Evolutionary conservation across 73 alveolate species (phyloP).

Genomic region (Tetrahymena elliotti): DNA sequence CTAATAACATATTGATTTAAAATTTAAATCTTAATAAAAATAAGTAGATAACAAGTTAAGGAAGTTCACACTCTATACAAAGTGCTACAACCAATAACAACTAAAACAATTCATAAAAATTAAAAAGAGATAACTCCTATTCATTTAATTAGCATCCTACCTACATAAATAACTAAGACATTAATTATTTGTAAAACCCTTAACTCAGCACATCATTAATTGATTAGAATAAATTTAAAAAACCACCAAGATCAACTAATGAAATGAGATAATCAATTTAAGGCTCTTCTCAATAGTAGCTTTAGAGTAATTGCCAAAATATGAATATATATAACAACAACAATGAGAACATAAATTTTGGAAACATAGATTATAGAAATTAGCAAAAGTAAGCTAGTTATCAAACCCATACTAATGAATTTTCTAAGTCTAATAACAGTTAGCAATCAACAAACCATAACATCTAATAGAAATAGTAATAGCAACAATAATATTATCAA

Average conservation of each 20-base stretch:
- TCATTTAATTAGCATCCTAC: not conserved
- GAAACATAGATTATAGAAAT: not conserved
- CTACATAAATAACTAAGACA: not conserved
- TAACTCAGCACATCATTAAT: not conserved
- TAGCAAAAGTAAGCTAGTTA: not conserved
- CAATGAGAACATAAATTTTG: not conserved
- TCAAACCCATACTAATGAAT: not conserved
- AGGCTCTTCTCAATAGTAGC: not conserved
- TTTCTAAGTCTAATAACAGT: not conserved
- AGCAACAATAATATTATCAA: not conserved
- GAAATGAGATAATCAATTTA: not conserved
- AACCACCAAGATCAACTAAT: not conserved
- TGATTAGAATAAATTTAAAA: not conserved
- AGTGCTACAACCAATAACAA: not conserved
- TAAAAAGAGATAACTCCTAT: not conserved
- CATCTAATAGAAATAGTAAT: too few species aligned
- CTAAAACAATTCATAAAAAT: not conserved
- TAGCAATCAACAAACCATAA: not conserved
- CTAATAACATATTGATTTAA: not conserved
- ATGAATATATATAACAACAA: not conserved
- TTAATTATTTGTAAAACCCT: not conserved
- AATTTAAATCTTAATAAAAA: not conserved
- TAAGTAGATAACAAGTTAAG: not conserved
- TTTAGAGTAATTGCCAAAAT: not conserved
- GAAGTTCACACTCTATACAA: not conserved